Evolutionary conservation across 2,329 filamentous ascomycete genomes (phyloP), one percentile per base, ranked within the genome.

Genomic region (Dactylonectria macrodidyma): DNA sequence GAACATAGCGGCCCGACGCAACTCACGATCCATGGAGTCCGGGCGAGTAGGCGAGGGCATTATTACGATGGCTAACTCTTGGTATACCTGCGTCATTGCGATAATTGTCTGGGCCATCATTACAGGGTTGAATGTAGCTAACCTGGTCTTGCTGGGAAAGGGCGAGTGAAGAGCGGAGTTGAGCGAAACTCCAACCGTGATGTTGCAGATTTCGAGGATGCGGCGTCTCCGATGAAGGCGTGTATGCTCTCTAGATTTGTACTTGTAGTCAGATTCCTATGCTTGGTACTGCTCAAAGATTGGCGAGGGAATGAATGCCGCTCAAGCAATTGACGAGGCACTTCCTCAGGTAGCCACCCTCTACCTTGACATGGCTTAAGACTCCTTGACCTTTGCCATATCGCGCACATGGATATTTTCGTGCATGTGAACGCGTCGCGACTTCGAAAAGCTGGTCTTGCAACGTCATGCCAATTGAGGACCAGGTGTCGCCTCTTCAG

Each of bases 51-150:
- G 78, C 16, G 72, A 75, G 2, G 73, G 70, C 6, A 70, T 78
- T 19, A 73, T 88, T 1, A 87, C 88, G 75, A 95, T 97, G 93
- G 85, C 88, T 41, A 96, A 95, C 76, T 85, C 89, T 56, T 93
- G 92, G 89, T 80, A 91, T 61, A 86, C 90, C 8, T 84, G 88
- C 1, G 79, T 80, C 0, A 69, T 94, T 3, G 82, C 83, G 0
- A 79, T 89, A 0, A 11, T 90, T 1, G 88, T 96, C 54, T 96
- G 94, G 93, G 67, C 91, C 1, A 80, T 95, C 33, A 93, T 96
- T 76, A 88, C 90, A 0, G 82, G 93, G 8, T 92, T 95, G 91
- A 95, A 95, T 77, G 85, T 94, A n/a, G 91, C 93, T 0, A 87
- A 93, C 68, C 78, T 95, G 71, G 93, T 94, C 3, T 78, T 95